phyloP scores from a whole-genome alignment of 805 yeast genomes.

The Suhomyces vadensis region DNA sequence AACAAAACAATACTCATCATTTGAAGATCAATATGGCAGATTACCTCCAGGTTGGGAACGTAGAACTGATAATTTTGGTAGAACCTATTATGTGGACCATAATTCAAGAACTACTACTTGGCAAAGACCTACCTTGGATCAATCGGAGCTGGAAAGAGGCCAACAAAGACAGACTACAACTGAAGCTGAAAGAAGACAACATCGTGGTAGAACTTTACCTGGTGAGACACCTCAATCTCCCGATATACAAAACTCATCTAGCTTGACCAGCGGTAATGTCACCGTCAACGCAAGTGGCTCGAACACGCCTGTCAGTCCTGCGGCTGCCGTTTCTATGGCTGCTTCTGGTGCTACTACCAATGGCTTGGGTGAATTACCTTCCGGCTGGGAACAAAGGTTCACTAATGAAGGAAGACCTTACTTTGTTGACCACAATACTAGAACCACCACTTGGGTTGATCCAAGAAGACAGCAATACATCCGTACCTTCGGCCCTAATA shows the following conservation, averaged over 20 bases:
- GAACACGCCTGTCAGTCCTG: conserved; percentile 58
- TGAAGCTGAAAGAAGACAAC: conserved; percentile 88
- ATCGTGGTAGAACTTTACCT: conserved; percentile 86
- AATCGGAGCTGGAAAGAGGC: conserved; percentile 68
- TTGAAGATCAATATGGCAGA: conserved; percentile 95
- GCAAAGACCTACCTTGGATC: conserved; percentile 90
- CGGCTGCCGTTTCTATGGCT: conserved; percentile 67
- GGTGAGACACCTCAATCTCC: conserved; percentile 49
- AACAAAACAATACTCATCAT: conserved; percentile 78
- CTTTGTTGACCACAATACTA: conserved; percentile 98
- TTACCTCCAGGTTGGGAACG: conserved; percentile 99
- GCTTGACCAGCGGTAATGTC: conserved; percentile 42
- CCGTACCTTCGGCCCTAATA: conserved; percentile 86
- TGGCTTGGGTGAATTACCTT: conserved; percentile 94
- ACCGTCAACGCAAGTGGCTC: conserved; percentile 47
- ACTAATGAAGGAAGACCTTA: conserved; percentile 98
- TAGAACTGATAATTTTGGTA: conserved; percentile 94
- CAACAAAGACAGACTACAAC: conserved; percentile 66
- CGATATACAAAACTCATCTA: conserved; percentile 37
- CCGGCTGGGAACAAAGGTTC: conserved; percentile 98
- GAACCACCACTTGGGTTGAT: conserved; percentile 99
- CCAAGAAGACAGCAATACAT: conserved; percentile 99
- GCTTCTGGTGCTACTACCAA: conserved; percentile 88
- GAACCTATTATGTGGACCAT: conserved; percentile 98
- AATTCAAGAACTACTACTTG: conserved; percentile 98